phyloP scores from a whole-genome alignment of 2,329 filamentous ascomycete species.

The Colletotrichum caudatum region DNA sequence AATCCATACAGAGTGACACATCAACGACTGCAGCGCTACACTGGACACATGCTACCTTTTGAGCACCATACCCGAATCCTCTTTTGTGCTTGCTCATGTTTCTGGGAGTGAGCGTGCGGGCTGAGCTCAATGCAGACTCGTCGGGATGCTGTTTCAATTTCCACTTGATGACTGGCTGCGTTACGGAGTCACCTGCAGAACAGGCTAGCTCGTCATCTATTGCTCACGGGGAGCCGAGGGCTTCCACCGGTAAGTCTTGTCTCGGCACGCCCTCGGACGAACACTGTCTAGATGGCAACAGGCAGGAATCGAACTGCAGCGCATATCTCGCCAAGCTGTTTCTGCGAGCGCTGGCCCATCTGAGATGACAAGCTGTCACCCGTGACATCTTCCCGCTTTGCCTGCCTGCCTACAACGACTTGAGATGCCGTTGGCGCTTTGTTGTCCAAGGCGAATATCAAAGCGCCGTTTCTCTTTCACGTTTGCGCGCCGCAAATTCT shows the following conservation, averaged over 20 bases:
- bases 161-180: background rate
- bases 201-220: background rate
- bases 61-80: background rate
- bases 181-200: background rate
- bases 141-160: background rate
- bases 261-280: background rate
- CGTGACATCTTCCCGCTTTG: background rate
- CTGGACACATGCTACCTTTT: background rate
- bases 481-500: background rate
- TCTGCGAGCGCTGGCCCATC: background rate
- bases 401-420: background rate
- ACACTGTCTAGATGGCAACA: background rate
- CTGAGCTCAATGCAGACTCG: background rate
- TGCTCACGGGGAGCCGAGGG: background rate
- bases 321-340: background rate
- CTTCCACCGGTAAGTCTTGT: background rate
- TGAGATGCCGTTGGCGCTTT: conserved; percentile 1
- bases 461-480: background rate
- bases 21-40: too few species aligned
- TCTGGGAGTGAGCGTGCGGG: background rate
- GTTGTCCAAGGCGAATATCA: background rate
- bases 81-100: background rate
- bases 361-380: background rate
- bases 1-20: background rate
- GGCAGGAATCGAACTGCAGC: background rate